Base-by-base conservation (phyloP, 2,329 filamentous ascomycete genomes). In the Fusarium tuaranense region DNA sequence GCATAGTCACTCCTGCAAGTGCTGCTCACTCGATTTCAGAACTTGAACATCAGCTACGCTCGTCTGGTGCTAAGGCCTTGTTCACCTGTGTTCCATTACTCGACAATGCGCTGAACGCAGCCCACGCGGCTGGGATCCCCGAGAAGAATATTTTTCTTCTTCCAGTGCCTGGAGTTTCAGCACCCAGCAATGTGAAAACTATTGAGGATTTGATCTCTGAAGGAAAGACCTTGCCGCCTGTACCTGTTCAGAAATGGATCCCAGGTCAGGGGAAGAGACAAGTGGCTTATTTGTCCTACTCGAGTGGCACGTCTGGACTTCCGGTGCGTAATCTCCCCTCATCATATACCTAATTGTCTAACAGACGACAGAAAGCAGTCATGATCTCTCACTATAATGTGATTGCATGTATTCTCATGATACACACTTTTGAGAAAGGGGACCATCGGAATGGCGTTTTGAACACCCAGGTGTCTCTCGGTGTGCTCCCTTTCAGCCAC, bases 301-400 rank as follows among this genome's bases (percentile, higher is more conserved):
- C 92, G 0, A 94, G 92, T 79, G 94, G 94, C 7, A 96, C 94
- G 1, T 95, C 93, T 18, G 94, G 94, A 4, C 83, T 95, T 39
- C 94, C 94, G 14, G 92, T 93, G 85, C 68, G 36, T 34, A 6
- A 27, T 1, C 20, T 10, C 1, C 0, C 0, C 2, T 0, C 30
- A 5, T 32, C 30, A 32, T 0, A 7, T 7, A 0, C 2, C 5
- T 16, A 30, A 12, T 9, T 16, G 3, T 27, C 62, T 73, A 36
- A 68, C 39, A 32, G 2, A 57, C 7, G 2, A 4, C 67, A 93
- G 90, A 95, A 95, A 92, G 94, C 93, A 38, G 94, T 95, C 53
- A 95, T 94, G 92, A 93, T 96, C 69, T 93, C 93, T 5, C 94
- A 96, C 80, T 84, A 86, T 41, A 96, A 96, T 75, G 92, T 95